Conservation (phyloP, 305 asterid genomes). For the Salvia sclarea region DNA sequence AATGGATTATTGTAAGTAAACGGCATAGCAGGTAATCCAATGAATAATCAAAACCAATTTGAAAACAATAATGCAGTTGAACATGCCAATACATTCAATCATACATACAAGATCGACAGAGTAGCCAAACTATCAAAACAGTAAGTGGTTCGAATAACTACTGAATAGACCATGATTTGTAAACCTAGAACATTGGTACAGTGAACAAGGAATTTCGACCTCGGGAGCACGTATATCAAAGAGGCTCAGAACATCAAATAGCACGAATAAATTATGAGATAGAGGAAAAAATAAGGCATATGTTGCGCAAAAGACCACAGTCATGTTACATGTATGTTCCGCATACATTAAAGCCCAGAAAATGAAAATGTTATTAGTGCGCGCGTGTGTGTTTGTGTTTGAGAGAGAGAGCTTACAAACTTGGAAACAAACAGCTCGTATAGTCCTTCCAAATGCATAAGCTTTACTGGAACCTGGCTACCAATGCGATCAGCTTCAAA, state of each 20-base stretch:
- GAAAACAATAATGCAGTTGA: slow-evolving; percentile 12
- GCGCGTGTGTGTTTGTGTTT: neutral
- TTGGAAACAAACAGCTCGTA: slow-evolving; percentile 89
- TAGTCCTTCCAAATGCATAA: slow-evolving; percentile 97
- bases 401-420: slow-evolving; percentile 45
- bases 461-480: slow-evolving; percentile 93
- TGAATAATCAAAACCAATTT: slow-evolving; percentile 8
- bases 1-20: slow-evolving; percentile 35
- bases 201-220: neutral
- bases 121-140: slow-evolving; percentile 6
- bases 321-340: slow-evolving; percentile 12
- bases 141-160: slow-evolving; percentile 16
- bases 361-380: slow-evolving; percentile 15
- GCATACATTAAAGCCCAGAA: slow-evolving; percentile 17
- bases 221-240: slow-evolving; percentile 8
- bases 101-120: slow-evolving; percentile 9
- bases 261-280: neutral
- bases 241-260: slow-evolving; percentile 1
- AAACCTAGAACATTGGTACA: too few relatives aligned
- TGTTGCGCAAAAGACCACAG: neutral
- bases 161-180: neutral
- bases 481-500: slow-evolving; percentile 38
- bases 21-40: slow-evolving; percentile 6
- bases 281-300: neutral
- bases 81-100: slow-evolving; percentile 11